phyloP scores from a whole-genome alignment of 805 yeast species.

The Saccharomyces mikatae region DNA sequence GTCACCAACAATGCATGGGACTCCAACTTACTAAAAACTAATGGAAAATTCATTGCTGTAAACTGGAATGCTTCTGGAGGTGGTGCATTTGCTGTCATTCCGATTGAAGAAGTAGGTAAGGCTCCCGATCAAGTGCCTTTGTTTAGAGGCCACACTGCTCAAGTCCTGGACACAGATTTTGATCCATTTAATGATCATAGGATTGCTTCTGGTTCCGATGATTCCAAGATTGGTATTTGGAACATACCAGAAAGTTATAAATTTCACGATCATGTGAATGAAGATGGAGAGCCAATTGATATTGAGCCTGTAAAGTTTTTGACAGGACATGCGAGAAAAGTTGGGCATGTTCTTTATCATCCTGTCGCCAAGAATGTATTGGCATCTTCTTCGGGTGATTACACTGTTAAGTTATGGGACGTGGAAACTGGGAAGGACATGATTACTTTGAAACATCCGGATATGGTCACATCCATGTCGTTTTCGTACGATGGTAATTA shows the following conservation, averaged over 20 bases:
- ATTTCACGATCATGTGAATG: conserved; percentile 49
- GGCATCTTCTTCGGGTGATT: conserved; percentile 86
- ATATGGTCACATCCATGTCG: conserved; percentile 85
- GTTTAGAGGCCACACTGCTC: conserved; percentile 92
- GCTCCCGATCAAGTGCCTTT: conserved; percentile 89
- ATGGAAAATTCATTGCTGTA: conserved; percentile 77
- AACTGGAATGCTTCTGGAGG: conserved; percentile 96
- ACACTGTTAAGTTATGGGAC: conserved; percentile 88
- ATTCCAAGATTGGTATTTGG: conserved; percentile 79
- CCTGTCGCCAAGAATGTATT: conserved; percentile 82
- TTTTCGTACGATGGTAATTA: conserved; percentile 85
- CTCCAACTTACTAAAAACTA: conserved; percentile 78
- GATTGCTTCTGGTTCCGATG: conserved; percentile 75
- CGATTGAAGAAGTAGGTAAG: conserved; percentile 78
- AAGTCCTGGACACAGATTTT: conserved; percentile 91
- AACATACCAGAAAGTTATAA: conserved; percentile 76
- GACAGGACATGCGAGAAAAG: conserved; percentile 86
- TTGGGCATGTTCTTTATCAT: conserved; percentile 84
- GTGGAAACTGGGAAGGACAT: conserved; percentile 63
- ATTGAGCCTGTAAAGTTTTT: conserved; percentile 62
- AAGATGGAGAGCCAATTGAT: conserved; percentile 54
- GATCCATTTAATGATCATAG: conserved; percentile 78
- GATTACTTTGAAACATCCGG: conserved; percentile 75
- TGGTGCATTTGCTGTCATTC: conserved; percentile 94
- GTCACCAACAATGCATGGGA: conserved; percentile 94